A percentile compares a stretch with the other conserved stretches of the same genome.
Evolutionary conservation across 2,329 filamentous ascomycete species (phyloP).

Genomic region (Trichoderma cornu-damae): DNA sequence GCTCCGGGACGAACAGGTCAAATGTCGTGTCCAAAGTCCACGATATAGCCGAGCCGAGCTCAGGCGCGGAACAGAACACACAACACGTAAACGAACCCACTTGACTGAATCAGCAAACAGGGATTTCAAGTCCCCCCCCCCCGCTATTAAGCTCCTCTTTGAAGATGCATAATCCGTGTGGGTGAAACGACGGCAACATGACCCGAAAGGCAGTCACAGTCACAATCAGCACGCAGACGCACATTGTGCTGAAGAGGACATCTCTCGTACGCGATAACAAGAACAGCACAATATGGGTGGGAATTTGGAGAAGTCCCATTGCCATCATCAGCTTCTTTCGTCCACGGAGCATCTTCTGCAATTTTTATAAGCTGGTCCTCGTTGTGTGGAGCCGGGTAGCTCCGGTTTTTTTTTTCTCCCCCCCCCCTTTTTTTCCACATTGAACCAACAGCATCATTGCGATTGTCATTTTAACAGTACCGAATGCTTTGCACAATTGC

Average conservation of each 20-base stretch:
- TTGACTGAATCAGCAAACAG: background rate
- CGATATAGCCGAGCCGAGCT: constrained; percentile 4
- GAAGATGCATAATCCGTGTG: background rate
- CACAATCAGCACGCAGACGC: background rate
- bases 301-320: no score
- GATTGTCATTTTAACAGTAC: background rate
- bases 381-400: background rate
- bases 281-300: no score
- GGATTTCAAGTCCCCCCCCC: constrained; percentile 1
- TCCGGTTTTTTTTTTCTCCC: no score
- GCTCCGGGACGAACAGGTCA: background rate
- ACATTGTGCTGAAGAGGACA: no score
- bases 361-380: no score
- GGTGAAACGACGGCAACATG: background rate
- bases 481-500: background rate
- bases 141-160: background rate
- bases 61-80: background rate
- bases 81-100: background rate
- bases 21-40: background rate
- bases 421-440: background rate
- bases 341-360: no score
- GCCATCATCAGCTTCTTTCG: no score
- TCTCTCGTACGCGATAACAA: background rate
- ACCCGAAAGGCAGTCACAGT: background rate
- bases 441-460: background rate